These are phyloP conservation scores for Amauroascus niger DNA, from an alignment of 2,329 filamentous ascomycete genomes.

Conservation along the genomic window DNA sequence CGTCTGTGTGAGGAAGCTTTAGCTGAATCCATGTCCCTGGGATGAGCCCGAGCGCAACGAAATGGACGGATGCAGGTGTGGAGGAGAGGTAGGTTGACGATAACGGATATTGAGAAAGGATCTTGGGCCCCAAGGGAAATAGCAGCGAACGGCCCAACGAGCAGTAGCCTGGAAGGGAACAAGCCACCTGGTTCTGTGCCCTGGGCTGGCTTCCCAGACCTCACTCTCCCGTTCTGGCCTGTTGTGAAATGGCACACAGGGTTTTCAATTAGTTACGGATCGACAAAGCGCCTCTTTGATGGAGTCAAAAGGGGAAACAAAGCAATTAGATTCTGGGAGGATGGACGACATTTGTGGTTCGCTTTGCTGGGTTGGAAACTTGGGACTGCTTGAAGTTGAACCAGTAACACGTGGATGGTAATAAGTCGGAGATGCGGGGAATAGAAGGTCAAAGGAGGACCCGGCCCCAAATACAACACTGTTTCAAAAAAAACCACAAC, in stretches of 20 bases:
- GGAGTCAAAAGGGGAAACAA: slow-evolving; percentile 8
- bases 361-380: slow-evolving; percentile 5
- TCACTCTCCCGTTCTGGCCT: neutral
- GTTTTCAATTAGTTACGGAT: neutral
- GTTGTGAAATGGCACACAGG: neutral
- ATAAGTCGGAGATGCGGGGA: slow-evolving; percentile 10
- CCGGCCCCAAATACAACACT: slow-evolving; percentile 2
- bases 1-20: slow-evolving; percentile 20
- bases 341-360: slow-evolving; percentile 8
- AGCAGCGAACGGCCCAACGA: slow-evolving; percentile 7
- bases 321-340: slow-evolving; percentile 12
- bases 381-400: slow-evolving; percentile 10
- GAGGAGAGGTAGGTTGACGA: neutral
- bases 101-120: slow-evolving; percentile 1
- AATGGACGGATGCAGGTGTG: slow-evolving; percentile 9
- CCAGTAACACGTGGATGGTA: slow-evolving; percentile 10
- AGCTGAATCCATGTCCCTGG: slow-evolving; percentile 15
- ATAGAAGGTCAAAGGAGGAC: slow-evolving; percentile 1
- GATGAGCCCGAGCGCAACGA: neutral
- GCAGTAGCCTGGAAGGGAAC: slow-evolving; percentile 1
- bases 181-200: slow-evolving; percentile 4
- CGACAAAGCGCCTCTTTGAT: slow-evolving; percentile 1
- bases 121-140: slow-evolving; percentile 6
- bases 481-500: slow-evolving; percentile 3
- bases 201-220: slow-evolving; percentile 2